Percentiles rank a stretch among this genome's conserved stretches.
phyloP scores from a whole-genome alignment of 768 basidiomycete genomes.

The Serendipita sp. region DNA sequence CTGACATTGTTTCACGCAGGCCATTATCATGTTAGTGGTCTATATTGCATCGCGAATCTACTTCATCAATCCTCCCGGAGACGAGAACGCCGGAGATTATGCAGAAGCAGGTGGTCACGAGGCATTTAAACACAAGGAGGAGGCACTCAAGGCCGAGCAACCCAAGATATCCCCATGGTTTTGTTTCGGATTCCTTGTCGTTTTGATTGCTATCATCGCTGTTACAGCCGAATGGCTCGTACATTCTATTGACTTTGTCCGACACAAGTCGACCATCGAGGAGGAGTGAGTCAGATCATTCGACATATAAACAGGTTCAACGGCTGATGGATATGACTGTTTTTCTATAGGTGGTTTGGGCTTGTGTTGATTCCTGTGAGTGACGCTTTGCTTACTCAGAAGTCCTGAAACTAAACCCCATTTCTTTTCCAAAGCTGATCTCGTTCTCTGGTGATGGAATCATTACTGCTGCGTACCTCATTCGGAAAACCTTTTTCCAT shows the following conservation, averaged over 20 bases:
- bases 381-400: too few species aligned
- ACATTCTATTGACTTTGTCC: constrained; percentile 42
- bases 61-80: constrained; percentile 53
- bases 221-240: constrained; percentile 57
- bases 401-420: too few species aligned
- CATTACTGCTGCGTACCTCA: constrained; percentile 29
- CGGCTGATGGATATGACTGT: too few species aligned
- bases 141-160: not conserved
- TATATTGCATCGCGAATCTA: constrained; percentile 55
- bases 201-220: constrained; percentile 46
- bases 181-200: constrained; percentile 33
- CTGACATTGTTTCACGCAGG: not conserved
- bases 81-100: constrained; percentile 23
- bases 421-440: constrained; percentile 21
- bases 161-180: constrained; percentile 40
- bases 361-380: constrained; percentile 42
- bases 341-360: constrained; percentile 46
- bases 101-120: not conserved
- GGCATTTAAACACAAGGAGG: not conserved
- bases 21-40: constrained; percentile 8
- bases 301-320: not conserved
- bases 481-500: constrained; percentile 20
- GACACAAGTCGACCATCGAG: constrained; percentile 25
- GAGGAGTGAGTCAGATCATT: constrained; percentile 30
- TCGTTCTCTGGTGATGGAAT: constrained; percentile 59